A percentile compares a stretch with the other conserved stretches of the same genome.
These are phyloP conservation scores for Plasmodium ovale DNA, from an alignment of 169 alveolate species.

Conservation along the genomic window DNA sequence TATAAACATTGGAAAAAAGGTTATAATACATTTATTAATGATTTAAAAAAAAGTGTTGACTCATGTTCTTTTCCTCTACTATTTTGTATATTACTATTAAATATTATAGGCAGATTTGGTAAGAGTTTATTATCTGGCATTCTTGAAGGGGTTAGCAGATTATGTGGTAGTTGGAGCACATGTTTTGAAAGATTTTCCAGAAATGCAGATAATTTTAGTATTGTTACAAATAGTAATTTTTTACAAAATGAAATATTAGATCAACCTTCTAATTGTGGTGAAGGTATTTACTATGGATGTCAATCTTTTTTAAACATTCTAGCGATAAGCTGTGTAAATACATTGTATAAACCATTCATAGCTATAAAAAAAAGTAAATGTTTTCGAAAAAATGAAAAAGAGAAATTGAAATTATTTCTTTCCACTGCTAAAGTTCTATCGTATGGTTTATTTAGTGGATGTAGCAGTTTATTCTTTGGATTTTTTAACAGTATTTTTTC, in stretches of 20 bases:
- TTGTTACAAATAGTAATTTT: slow-evolving; percentile 75
- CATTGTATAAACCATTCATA: slow-evolving; percentile 68
- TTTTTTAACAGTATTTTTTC: slow-evolving; percentile 78
- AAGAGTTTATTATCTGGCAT: slow-evolving; percentile 65
- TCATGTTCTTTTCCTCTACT: slow-evolving; percentile 69
- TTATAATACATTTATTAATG: slow-evolving; percentile 48
- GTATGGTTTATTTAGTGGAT: slow-evolving; percentile 71
- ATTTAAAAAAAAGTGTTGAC: slow-evolving; percentile 69
- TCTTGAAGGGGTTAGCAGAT: slow-evolving; percentile 70
- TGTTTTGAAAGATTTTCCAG: slow-evolving; percentile 77
- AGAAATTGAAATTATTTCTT: slow-evolving; percentile 36
- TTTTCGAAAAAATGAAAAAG: slow-evolving; percentile 73
- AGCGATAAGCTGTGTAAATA: slow-evolving; percentile 77
- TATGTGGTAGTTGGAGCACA: slow-evolving; percentile 76
- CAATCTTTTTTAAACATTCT: slow-evolving; percentile 79
- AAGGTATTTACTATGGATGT: slow-evolving; percentile 83
- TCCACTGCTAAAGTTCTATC: slow-evolving; percentile 33
- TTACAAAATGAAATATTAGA: slow-evolving; percentile 79
- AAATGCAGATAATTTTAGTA: slow-evolving; percentile 74
- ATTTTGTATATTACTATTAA: slow-evolving; percentile 65
- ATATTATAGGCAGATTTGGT: slow-evolving; percentile 56
- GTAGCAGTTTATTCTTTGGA: slow-evolving; percentile 79
- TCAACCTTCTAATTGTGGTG: slow-evolving; percentile 84
- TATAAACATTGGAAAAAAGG: slow-evolving; percentile 85
- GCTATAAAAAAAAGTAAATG: slow-evolving; percentile 79